These are phyloP conservation scores for Pelargonium myrrhifolium DNA, from an alignment of 441 rosid species.

Conservation along the genomic window DNA sequence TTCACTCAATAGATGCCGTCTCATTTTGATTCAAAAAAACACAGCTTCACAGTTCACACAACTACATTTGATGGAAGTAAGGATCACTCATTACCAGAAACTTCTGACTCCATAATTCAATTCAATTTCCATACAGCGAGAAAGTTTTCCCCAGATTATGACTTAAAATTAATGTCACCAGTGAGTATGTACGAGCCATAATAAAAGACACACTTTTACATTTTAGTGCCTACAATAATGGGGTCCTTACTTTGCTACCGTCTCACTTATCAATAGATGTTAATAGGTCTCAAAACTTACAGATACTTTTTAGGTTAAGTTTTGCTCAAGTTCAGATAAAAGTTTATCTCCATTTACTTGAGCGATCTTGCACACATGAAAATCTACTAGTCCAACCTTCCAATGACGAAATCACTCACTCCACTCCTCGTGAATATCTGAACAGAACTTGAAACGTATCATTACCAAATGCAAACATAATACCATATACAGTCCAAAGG, in stretches of 20 bases:
- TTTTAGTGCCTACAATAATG: background rate
- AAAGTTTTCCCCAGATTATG: background rate
- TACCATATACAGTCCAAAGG: too few relatives aligned
- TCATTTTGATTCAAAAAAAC: background rate
- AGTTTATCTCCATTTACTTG: too few relatives aligned
- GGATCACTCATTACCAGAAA: background rate
- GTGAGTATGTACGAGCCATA: background rate
- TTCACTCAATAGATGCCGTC: background rate
- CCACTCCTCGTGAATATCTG: too few relatives aligned
- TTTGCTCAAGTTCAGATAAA: too few relatives aligned
- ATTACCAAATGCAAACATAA: too few relatives aligned
- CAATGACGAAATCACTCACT: too few relatives aligned
- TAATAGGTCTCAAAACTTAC: too few relatives aligned
- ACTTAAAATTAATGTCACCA: background rate
- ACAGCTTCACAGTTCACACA: background rate
- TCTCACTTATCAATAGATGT: too few relatives aligned
- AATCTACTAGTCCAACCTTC: too few relatives aligned
- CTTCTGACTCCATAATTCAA: background rate
- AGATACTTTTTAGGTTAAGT: too few relatives aligned
- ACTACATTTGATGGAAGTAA: conserved; percentile 2
- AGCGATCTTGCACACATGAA: too few relatives aligned
- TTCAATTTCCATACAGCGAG: background rate
- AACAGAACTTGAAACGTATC: too few relatives aligned
- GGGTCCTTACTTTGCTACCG: background rate
- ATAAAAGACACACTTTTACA: background rate